Evolutionary conservation across 768 basidiomycete genomes (phyloP).

Genomic region (Mycena albidolilacea): DNA sequence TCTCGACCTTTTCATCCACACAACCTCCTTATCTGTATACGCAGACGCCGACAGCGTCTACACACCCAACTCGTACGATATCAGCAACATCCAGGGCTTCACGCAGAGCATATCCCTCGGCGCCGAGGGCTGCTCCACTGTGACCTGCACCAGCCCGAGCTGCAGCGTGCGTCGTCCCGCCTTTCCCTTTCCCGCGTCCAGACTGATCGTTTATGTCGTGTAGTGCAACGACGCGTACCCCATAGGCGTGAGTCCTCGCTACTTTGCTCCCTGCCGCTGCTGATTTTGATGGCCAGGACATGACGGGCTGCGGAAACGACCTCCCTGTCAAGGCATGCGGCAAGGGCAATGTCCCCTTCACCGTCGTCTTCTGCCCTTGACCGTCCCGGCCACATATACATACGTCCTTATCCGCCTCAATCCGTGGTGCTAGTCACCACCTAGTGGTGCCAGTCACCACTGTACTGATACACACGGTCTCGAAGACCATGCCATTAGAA

Average conservation of each 20-base stretch:
- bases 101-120: conserved; percentile 39
- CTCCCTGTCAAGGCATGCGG: conserved; percentile 36
- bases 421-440: conserved; percentile 14
- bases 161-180: conserved; percentile 19
- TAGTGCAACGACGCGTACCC: conserved; percentile 35
- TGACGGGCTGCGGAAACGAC: conserved; percentile 34
- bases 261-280: background rate
- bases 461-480: background rate
- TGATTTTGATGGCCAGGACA: conserved; percentile 23
- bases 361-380: conserved; percentile 36
- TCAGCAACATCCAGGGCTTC: conserved; percentile 38
- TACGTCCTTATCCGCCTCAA: background rate
- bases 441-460: conserved; percentile 26
- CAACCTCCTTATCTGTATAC: background rate
- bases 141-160: conserved; percentile 30
- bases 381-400: background rate
- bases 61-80: conserved; percentile 38
- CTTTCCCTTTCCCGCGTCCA: background rate
- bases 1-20: background rate
- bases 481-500: background rate
- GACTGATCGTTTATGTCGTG: background rate
- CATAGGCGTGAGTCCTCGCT: conserved; percentile 27
- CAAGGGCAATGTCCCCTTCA: conserved; percentile 25
- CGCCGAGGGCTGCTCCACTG: conserved; percentile 30
- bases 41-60: conserved; percentile 37